These are phyloP conservation scores for Beauveria asiatica DNA, from an alignment of 2,329 filamentous ascomycete species.

Conservation along the genomic window DNA sequence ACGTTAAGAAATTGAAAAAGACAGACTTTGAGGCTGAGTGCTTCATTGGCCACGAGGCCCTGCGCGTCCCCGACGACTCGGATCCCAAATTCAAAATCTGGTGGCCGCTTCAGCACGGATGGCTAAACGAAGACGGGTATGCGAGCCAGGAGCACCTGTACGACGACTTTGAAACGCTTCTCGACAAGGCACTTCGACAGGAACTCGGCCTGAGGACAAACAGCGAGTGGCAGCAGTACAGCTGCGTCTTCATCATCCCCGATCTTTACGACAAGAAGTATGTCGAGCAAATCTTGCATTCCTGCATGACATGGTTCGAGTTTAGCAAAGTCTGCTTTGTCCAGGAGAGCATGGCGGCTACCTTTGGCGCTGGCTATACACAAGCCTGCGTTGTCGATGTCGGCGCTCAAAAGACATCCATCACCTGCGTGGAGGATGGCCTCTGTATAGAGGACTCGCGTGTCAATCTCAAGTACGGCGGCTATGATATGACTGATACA, in stretches of 20 bases:
- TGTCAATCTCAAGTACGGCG: slow-evolving; percentile 90
- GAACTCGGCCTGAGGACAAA: slow-evolving; percentile 72
- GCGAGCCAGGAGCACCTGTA: slow-evolving; percentile 68
- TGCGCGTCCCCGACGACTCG: slow-evolving; percentile 83
- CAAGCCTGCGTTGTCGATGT: slow-evolving; percentile 93
- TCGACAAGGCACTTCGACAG: slow-evolving; percentile 79
- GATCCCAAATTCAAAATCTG: slow-evolving; percentile 82
- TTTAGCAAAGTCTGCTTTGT: slow-evolving; percentile 89
- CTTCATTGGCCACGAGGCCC: slow-evolving; percentile 73
- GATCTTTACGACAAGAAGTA: slow-evolving; percentile 95
- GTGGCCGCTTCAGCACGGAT: slow-evolving; percentile 83
- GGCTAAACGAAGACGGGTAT: slow-evolving; percentile 88
- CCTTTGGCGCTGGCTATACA: slow-evolving; percentile 90
- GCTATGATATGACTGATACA: slow-evolving; percentile 83
- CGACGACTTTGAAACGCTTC: slow-evolving; percentile 77
- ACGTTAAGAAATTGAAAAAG: slow-evolving; percentile 59
- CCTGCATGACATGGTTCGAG: slow-evolving; percentile 81
- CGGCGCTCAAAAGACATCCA: slow-evolving; percentile 92
- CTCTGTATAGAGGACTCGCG: slow-evolving; percentile 91
- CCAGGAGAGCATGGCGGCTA: slow-evolving; percentile 90
- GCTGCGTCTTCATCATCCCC: slow-evolving; percentile 93
- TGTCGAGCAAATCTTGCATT: slow-evolving; percentile 74
- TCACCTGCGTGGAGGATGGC: slow-evolving; percentile 94
- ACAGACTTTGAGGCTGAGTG: slow-evolving; percentile 52
- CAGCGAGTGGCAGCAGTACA: slow-evolving; percentile 81